Conservation (phyloP, 2,329 filamentous ascomycete species). For the Neofusicoccum umdonicola region DNA sequence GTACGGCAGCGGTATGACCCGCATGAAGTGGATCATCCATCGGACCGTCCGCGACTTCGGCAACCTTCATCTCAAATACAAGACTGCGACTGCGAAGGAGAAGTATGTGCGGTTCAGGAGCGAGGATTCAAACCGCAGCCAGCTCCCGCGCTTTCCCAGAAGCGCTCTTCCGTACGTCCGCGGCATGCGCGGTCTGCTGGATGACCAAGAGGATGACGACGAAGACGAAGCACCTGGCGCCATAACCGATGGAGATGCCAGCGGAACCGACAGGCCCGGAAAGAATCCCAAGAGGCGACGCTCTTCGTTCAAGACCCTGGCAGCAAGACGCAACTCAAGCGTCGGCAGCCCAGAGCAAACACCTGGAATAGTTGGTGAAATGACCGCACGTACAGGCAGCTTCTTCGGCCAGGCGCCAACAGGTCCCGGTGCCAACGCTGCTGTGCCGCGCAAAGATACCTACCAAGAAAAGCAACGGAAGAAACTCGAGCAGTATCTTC, state of each 20-base stretch:
- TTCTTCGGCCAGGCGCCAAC: constrained; percentile 39
- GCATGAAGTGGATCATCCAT: constrained; percentile 95
- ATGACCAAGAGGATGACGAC: constrained; percentile 65
- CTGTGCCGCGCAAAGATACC: constrained; percentile 46
- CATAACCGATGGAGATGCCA: constrained; percentile 63
- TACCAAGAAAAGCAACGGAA: constrained; percentile 80
- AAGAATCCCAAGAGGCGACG: constrained; percentile 37
- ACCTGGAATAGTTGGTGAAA: constrained; percentile 24
- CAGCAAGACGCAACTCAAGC: constrained; percentile 59
- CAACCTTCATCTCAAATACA: constrained; percentile 92
- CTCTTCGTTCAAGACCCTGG: constrained; percentile 56
- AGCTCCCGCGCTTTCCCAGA: constrained; percentile 85
- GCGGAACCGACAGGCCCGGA: constrained; percentile 62
- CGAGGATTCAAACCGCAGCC: constrained; percentile 65
- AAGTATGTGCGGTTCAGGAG: constrained; percentile 71
- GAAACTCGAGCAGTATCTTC: constrained; percentile 84
- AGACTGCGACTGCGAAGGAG: constrained; percentile 78
- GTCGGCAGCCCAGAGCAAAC: constrained; percentile 34
- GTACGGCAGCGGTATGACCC: constrained; percentile 90
- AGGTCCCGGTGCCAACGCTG: constrained; percentile 19
- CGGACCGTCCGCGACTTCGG: constrained; percentile 85
- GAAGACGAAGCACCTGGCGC: constrained; percentile 66
- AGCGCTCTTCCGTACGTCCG: constrained; percentile 88
- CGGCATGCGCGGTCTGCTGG: constrained; percentile 66
- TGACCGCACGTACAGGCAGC: constrained; percentile 36